Base-by-base conservation (phyloP, 495 filamentous ascomycete species). In the Ramalina intermedia region DNA sequence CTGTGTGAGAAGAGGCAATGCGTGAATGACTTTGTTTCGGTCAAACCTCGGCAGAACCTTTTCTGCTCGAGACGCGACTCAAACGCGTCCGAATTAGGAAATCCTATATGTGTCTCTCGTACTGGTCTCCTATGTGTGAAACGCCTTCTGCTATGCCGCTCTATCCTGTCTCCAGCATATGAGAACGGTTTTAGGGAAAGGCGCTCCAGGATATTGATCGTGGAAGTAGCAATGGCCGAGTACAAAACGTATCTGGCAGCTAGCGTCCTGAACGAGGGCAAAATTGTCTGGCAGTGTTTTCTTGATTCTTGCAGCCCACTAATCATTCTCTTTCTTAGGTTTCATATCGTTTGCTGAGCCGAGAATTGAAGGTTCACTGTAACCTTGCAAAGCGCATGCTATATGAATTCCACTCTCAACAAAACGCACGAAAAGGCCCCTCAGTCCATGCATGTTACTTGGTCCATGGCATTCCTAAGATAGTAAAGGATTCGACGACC, bases 321-420 rank as follows among this genome's bases (percentile, higher is more conserved):
- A 12, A 35, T 12, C 12, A 1, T 14, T 16, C 16, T 20, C 43
- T 43, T 18, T 33, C 16, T 23, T 49, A 94, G 89, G 71, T 95
- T 61, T 91, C 84, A 16, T 95, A 94, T 67, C 82, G 88, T 17
- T 66, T 79, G 17, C 64, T 98, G 43, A 85, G 85, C 61, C 78
- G 88, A 55, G 80, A 78, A 33, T 62, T 94, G 40, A 82, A 86
- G 48, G 72, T 94, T 12, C 84, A 95, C 60, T 78, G 80, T 66
- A 89, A 91, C 59, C 58, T 71, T 14, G 87, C 87, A 3, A 94
- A 94, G 66, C 77, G 89, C 56, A 89, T 96, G 73, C 79, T 98
- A 1, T 94, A 80, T 63, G 89, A 95, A 13, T 96, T 95, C 56
- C 74, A 96, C 62, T 68, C 66, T 41, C 73, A 66, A 40, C 82